Evolutionary conservation across 148 eudicot genomes (phyloP).

Genomic region (Rhododendron kiyosumense): DNA sequence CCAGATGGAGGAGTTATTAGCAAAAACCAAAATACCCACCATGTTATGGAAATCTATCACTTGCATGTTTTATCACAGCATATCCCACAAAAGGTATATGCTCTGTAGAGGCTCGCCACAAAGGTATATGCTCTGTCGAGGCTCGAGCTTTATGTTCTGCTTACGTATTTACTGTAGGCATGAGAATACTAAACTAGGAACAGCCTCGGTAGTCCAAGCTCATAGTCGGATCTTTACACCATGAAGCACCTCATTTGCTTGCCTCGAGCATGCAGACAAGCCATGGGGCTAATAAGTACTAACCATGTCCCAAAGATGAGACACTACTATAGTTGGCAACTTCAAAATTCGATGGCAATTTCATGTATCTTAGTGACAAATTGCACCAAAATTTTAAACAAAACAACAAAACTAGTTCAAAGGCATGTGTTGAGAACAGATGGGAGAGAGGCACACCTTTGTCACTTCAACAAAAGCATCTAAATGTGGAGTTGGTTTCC

Average conservation of each 20-base stretch:
- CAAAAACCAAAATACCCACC: not conserved
- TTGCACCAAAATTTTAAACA: not conserved
- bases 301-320: not conserved
- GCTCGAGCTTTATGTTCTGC: not conserved
- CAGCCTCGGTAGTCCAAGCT: not conserved
- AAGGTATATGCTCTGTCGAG: not conserved
- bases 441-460: constrained; percentile 43
- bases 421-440: not conserved
- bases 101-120: no score
- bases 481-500: constrained; percentile 82
- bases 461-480: constrained; percentile 82
- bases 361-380: not conserved
- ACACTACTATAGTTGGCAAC: not conserved
- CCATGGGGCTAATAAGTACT: not conserved
- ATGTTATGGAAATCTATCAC: not conserved
- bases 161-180: not conserved
- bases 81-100: not conserved
- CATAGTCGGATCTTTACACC: not conserved
- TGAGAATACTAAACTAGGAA: not conserved
- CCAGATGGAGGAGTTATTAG: not conserved
- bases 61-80: not conserved
- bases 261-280: not conserved
- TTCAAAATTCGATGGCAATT: no score
- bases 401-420: not conserved
- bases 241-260: not conserved